phyloP scores from a whole-genome alignment of 306 rosid genomes.

The Luffa aegyptiaca region DNA sequence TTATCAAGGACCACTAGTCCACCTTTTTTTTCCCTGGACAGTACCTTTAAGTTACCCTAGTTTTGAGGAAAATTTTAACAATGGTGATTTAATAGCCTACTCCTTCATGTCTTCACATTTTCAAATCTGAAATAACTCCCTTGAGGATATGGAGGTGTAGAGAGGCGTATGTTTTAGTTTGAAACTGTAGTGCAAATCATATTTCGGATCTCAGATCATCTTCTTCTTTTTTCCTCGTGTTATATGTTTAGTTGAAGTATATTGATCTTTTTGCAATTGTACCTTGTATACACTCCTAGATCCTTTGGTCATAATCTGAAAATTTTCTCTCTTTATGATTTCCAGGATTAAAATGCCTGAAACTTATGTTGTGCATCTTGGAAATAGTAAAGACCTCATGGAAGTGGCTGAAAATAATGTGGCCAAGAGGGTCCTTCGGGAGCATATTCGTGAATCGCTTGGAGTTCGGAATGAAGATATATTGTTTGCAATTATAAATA shows the following conservation, averaged over 20 bases:
- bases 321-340: neutral
- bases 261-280: neutral
- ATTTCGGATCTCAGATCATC: neutral
- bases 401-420: constrained; percentile 86
- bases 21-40: neutral
- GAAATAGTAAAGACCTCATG: constrained; percentile 96
- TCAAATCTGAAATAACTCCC: neutral
- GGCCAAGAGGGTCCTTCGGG: constrained; percentile 83
- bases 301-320: neutral
- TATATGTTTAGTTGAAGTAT: neutral
- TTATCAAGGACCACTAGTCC: neutral
- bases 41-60: neutral
- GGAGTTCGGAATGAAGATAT: constrained; percentile 90
- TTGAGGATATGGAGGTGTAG: neutral
- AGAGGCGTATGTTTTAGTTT: neutral
- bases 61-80: neutral
- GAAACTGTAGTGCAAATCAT: neutral
- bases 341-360: constrained; percentile 80
- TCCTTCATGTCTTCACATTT: neutral
- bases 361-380: constrained; percentile 89
- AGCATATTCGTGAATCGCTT: constrained; percentile 78
- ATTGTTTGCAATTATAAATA: constrained; percentile 86
- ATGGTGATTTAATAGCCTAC: neutral
- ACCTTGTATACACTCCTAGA: neutral
- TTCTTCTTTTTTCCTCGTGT: neutral